Conservation (phyloP, 2,329 filamentous ascomycete genomes). For the Alternaria conjuncta region DNA sequence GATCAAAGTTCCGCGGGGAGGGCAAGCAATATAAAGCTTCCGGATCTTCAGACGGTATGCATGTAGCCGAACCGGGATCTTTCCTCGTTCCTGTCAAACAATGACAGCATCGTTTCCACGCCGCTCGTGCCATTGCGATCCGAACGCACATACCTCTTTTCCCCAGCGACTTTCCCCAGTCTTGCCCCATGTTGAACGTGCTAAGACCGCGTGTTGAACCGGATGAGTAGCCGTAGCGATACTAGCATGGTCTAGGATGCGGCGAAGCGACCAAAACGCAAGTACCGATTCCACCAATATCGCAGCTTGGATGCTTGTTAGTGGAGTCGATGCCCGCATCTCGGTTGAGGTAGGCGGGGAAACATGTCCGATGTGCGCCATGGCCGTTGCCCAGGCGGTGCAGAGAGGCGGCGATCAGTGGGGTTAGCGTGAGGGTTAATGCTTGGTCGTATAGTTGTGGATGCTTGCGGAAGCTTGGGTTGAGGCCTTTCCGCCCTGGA, state of each 20-base stretch:
- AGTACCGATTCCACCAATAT: slow-evolving; percentile 10
- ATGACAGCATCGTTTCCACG: slow-evolving; percentile 13
- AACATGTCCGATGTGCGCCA: slow-evolving; percentile 13
- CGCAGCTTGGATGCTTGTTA: neutral
- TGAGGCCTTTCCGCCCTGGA: slow-evolving; percentile 6
- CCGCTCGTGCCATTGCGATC: slow-evolving; percentile 17
- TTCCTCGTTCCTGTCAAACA: slow-evolving; percentile 6
- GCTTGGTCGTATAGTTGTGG: slow-evolving; percentile 11
- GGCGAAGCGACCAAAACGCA: neutral
- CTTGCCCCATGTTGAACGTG: neutral
- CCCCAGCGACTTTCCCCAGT: slow-evolving; percentile 9
- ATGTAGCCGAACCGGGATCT: slow-evolving; percentile 1
- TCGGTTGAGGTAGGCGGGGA: slow-evolving; percentile 15
- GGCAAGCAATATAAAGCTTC: neutral
- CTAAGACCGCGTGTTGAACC: neutral
- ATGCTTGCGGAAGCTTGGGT: slow-evolving; percentile 24
- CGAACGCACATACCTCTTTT: slow-evolving; percentile 2
- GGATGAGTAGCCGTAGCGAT: slow-evolving; percentile 2
- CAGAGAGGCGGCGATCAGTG: slow-evolving; percentile 19
- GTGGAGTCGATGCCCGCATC: slow-evolving; percentile 8
- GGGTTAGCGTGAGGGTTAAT: slow-evolving; percentile 17
- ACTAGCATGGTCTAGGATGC: neutral
- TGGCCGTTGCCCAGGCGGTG: slow-evolving; percentile 15
- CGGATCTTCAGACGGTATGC: neutral
- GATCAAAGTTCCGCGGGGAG: neutral